Evolutionary conservation across 495 filamentous ascomycete species (phyloP), one percentile per base, ranked within the genome.

Genomic region (Baudoinia panamericana): DNA sequence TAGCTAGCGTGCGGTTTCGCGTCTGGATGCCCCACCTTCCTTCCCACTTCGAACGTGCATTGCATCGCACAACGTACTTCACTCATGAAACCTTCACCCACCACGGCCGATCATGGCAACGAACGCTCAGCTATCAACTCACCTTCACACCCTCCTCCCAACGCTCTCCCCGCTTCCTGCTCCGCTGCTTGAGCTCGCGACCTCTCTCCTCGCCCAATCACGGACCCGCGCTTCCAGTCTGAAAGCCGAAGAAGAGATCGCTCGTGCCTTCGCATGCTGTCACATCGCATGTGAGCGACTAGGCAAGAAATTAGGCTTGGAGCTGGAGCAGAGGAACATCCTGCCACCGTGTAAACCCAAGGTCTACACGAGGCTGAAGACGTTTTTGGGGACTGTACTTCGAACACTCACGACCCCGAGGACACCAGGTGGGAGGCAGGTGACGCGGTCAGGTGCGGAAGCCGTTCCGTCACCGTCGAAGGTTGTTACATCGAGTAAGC

Each of bases 201-300:
- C 69, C 35, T 86, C 83, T 12, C 70, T 96, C 9, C 73, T 95
- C 24, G 81, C 85, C 18, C 88, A 93, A 54, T 94, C 86, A 4
- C 76, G 84, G 6, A 77, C 71, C 54, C 79, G 76, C 21, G 84
- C 87, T 21, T 75, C 73, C 49, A 80, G 70, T 15, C 63, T 96
- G 9, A 93, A 86, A 52, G 70, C 77, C 6, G 83, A 90, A 41
- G 88, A 97, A 59, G 88, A 97, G 56, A 76, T 85, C 46, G 82
- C 80, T 13, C 73, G 88, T 5, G 70, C 75, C 8, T 93, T 90
- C 60, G 84, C 82, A 8, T 96, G 92, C 56, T 82, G 85, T 1
- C 79, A 96, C 58, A 72, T 97, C 24, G 90, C 90, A 27, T 95
- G 88, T 62, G 82, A 85, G 59, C 72, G 84, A 81, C 69, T 95